Conservation (phyloP, 225 moss, liverwort and hornwort genomes). For the Thuidium tamariscinum region DNA sequence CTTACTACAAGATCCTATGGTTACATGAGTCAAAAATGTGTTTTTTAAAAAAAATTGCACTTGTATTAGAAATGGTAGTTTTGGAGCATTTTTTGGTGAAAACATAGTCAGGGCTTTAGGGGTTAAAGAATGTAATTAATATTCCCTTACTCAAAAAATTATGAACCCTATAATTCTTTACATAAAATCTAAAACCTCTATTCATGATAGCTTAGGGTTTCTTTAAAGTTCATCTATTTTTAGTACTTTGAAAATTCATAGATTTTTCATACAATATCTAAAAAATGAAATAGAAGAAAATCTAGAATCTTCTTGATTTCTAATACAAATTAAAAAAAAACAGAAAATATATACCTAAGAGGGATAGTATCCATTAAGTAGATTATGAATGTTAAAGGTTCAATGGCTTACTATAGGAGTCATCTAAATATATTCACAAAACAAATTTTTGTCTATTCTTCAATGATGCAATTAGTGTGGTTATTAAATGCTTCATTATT, state of each 20-base stretch:
- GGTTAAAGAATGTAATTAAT: too few relatives aligned
- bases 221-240: not conserved
- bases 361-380: rapidly evolving
- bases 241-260: not conserved
- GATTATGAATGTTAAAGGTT: not conserved
- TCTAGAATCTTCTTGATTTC: not conserved
- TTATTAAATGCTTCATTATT: not conserved
- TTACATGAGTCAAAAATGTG: too few relatives aligned
- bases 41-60: too few relatives aligned
- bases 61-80: too few relatives aligned
- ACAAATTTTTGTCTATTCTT: not conserved
- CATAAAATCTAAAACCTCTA: rapidly evolving
- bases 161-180: rapidly evolving
- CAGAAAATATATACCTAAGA: not conserved
- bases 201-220: rapidly evolving
- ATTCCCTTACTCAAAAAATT: too few relatives aligned
- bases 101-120: too few relatives aligned
- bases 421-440: not conserved
- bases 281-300: not conserved
- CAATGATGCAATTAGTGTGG: rapidly evolving
- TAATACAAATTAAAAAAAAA: rapidly evolving
- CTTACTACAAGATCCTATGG: too few relatives aligned
- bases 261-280: rapidly evolving
- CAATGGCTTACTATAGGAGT: rapidly evolving
- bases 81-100: too few relatives aligned